A percentile compares a stretch with the other conserved stretches of the same genome.
Evolutionary conservation across 371 early-diverging fungal species (phyloP).

Genomic region (Mucor mucedo): DNA sequence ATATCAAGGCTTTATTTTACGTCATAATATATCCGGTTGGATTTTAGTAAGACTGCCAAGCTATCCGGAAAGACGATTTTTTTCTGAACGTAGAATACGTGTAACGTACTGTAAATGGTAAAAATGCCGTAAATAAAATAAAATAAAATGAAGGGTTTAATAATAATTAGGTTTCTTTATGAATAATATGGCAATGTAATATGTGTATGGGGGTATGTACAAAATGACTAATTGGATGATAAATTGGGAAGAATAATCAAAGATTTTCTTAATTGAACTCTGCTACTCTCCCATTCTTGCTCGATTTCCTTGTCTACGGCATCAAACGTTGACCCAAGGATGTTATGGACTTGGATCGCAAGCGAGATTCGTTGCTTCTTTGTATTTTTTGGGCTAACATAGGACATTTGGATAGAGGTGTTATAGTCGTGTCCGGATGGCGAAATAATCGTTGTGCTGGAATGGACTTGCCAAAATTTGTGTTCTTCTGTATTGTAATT

Average conservation of each 20-base stretch:
- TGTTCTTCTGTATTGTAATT: constrained; percentile 17
- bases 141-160: no score
- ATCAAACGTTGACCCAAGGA: constrained; percentile 10
- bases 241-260: constrained; percentile 8
- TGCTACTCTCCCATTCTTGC: constrained; percentile 14
- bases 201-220: background rate
- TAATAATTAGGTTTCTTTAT: no score
- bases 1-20: no score
- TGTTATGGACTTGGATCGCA: constrained; percentile 4
- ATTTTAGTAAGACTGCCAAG: no score
- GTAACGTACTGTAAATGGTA: no score
- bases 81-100: no score
- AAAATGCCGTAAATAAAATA: no score
- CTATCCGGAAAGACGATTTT: no score
- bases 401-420: constrained; percentile 8
- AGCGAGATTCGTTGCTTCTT: constrained; percentile 1
- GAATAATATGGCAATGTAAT: no score
- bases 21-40: no score
- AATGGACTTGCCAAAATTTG: constrained; percentile 29
- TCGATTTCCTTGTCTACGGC: constrained; percentile 20
- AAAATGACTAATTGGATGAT: background rate
- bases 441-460: constrained; percentile 23
- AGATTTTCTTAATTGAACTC: constrained; percentile 7
- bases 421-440: constrained; percentile 4
- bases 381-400: constrained; percentile 4